Base-by-base conservation (phyloP, 108 stramenopile genomes). In the Seminavis robusta region DNA sequence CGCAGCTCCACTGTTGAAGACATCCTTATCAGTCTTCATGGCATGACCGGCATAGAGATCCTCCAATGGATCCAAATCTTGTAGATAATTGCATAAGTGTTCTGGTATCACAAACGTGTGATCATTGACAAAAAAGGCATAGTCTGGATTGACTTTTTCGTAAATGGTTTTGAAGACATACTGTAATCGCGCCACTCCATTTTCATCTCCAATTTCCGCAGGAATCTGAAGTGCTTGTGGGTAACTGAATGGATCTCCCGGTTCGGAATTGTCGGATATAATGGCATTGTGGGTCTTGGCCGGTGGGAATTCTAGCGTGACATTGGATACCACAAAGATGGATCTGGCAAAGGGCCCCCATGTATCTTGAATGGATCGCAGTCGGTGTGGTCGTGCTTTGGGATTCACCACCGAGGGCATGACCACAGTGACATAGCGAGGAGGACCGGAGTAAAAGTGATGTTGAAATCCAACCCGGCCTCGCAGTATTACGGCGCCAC, bases 121-220 rank as follows among this genome's bases (percentile, higher is more conserved):
- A 72, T 94, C 93, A 70, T 94, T 94, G 43, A 87, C 87, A 57
- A 94, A 88, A 63, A 91, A 94, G 16, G 76, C 87, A 71, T 89
- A 94, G 58, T 89, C 89, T 8, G 92, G 88, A 69, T 89, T 70
- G 45, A 84, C 54, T 33, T 73, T 60, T 37, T 74, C 65, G 45
- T 63, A 55, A 15, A 88, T 71, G 33, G 57, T 56, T 47, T 71
- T 61, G 45, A 94, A 86, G 27, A 86, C 87, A 65, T 89, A 62
- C 33, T 74, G 60, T 56, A 94, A 59, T 32, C 92, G 73, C 8
- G 69, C 66, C 7, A 88, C 62, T 5, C 89, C 93, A 62, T 83
- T 66, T 17, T 86, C 85, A 20, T 63, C 50, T 9, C 58, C 65
- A 38, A 94, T 91, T 3, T 47, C 19, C 8, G 68, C 51, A 2